These are phyloP conservation scores for Phialophora macrospora DNA, from an alignment of 2,329 filamentous ascomycete genomes.

Conservation along the genomic window DNA sequence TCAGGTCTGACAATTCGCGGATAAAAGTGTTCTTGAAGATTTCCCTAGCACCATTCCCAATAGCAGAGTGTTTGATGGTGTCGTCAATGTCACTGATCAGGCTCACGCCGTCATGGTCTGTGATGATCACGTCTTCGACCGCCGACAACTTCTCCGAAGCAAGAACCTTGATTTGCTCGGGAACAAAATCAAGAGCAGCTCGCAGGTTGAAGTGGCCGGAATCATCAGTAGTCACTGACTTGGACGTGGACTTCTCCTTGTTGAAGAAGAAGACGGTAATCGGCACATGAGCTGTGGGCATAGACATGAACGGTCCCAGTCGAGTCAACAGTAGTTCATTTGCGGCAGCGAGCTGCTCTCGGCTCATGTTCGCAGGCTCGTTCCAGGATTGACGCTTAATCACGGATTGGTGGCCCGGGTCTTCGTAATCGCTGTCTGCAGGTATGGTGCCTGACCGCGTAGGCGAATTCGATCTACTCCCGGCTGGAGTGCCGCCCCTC, in stretches of 20 bases:
- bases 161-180: conserved; percentile 84
- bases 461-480: conserved; percentile 40
- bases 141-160: conserved; percentile 84
- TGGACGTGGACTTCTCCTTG: conserved; percentile 76
- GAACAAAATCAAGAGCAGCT: conserved; percentile 83
- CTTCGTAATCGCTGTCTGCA: conserved; percentile 37
- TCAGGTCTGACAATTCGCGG: conserved; percentile 78
- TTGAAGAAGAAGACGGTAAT: conserved; percentile 98
- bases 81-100: conserved; percentile 98
- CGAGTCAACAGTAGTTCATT: conserved; percentile 88
- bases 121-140: conserved; percentile 76
- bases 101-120: conserved; percentile 79
- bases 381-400: conserved; percentile 57
- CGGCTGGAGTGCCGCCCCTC: conserved; percentile 42
- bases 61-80: conserved; percentile 94
- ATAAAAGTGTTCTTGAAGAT: conserved; percentile 97
- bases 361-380: conserved; percentile 67
- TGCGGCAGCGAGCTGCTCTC: conserved; percentile 75
- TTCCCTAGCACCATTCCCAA: conserved; percentile 82
- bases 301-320: conserved; percentile 86
- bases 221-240: conserved; percentile 83
- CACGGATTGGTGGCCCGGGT: conserved; percentile 45
- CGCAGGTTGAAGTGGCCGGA: conserved; percentile 85
- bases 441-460: conserved; percentile 7
- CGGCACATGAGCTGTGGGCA: conserved; percentile 73